These are phyloP conservation scores for Elsinoe arachidis DNA, from an alignment of 2,329 filamentous ascomycete genomes.

Conservation along the genomic window DNA sequence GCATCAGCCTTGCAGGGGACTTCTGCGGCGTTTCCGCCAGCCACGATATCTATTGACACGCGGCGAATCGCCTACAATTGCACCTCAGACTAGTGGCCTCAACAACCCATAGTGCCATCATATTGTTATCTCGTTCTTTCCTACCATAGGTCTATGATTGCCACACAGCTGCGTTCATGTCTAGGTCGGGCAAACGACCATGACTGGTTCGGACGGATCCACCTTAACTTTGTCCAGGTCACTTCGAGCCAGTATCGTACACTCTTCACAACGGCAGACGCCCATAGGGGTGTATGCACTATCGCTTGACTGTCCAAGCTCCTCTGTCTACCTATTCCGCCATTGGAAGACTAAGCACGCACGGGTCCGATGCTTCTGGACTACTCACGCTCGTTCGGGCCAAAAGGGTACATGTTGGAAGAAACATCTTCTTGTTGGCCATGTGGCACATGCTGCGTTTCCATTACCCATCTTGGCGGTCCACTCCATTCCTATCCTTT, in stretches of 20 bases:
- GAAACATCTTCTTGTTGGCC: background rate
- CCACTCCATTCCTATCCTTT: background rate
- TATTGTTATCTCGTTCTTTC: background rate
- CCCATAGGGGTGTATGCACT: background rate
- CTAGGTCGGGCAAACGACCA: background rate
- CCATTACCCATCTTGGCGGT: background rate
- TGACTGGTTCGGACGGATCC: background rate
- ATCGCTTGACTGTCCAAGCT: background rate
- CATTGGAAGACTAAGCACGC: background rate
- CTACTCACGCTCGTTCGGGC: background rate
- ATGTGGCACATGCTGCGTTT: background rate
- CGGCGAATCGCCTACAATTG: background rate
- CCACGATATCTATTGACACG: background rate
- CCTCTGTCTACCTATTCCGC: background rate
- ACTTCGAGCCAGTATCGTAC: background rate
- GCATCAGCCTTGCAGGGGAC: background rate
- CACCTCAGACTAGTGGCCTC: background rate
- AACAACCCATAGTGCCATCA: background rate
- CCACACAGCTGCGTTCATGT: no score
- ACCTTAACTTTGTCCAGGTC: background rate
- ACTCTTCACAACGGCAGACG: background rate
- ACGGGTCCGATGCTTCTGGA: background rate
- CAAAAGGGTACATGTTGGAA: background rate
- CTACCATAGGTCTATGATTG: no score
- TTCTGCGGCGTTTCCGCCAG: background rate